Evolutionary conservation across 371 early-diverging fungal genomes (phyloP).

Genomic region (Coemansia sp.): DNA sequence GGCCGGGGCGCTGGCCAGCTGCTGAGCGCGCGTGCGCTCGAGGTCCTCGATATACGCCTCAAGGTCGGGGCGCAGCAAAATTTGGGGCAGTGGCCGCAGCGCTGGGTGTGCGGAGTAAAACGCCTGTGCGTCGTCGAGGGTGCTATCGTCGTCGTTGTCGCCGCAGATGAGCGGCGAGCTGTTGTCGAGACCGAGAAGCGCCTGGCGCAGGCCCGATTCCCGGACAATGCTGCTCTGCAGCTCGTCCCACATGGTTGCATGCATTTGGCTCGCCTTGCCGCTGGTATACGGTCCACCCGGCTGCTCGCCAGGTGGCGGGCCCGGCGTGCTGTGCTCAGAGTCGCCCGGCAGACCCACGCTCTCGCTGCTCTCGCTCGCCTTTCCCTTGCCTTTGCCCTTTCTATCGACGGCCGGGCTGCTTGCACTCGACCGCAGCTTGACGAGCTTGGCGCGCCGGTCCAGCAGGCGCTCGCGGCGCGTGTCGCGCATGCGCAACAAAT

Average conservation of each 20-base stretch:
- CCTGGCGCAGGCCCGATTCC: slow-evolving; percentile 14
- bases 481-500: slow-evolving; percentile 44
- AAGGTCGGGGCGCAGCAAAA: slow-evolving; percentile 31
- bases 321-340: not conserved
- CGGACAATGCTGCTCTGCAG: slow-evolving; percentile 18
- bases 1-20: not conserved
- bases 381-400: slow-evolving; percentile 32
- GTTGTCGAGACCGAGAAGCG: slow-evolving; percentile 17
- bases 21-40: slow-evolving; percentile 7
- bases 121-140: not conserved
- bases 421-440: not conserved
- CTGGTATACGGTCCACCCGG: not conserved
- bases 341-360: not conserved
- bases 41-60: slow-evolving; percentile 16
- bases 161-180: not conserved
- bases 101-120: slow-evolving; percentile 6
- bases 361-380: slow-evolving; percentile 7
- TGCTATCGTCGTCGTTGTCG: not conserved
- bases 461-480: slow-evolving; percentile 40
- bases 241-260: slow-evolving; percentile 1
- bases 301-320: not conserved
- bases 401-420: not conserved
- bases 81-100: slow-evolving; percentile 28
- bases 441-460: slow-evolving; percentile 25
- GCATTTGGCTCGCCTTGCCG: too few species aligned